Evolutionary conservation across 352 stramenopile genomes (phyloP), one percentile per base, ranked within the genome.

Genomic region (Pythium vanterpoolii): DNA sequence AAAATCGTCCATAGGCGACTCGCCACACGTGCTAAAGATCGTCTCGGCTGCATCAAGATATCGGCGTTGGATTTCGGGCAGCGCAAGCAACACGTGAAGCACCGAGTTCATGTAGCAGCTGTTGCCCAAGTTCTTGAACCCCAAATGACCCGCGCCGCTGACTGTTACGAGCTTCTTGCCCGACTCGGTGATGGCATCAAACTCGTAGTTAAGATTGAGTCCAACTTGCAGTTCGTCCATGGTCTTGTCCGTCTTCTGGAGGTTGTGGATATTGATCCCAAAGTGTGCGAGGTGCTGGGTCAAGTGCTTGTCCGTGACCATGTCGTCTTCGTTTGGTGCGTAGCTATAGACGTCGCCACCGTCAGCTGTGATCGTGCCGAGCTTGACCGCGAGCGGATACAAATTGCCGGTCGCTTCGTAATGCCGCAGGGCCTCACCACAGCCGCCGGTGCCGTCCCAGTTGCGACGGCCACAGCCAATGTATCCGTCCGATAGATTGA

Each of bases 31-130:
- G 6, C 61, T 57, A 39, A 91, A 89, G 67, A 93, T 90, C 30
- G 64, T 68, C 7, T 89, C 59, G 0, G 76, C 60, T 2, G 62
- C 72, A 26, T 87, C 76, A 21, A 80, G 79, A 71, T 95, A 95
- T 4, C 86, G 82, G 38, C 68, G 64, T 46, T 90, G 67, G 16
- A 95, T 57, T 52, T 95, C 83, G 0, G 84, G 85, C 1, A 96
- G 69, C 23, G 86, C 72, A 33, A 98, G 68, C 9, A 99, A 68
- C 18, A 98, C 63, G 75, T 99, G 97, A 16, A 98, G 74, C 44
- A 98, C 89, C 44, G 88, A 98, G 70, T 99, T 99, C 79, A 99
- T 95, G 80, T 99, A 99, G 81, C 98, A 99, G 30, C 90, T 98
- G 74, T 99, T 99, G 5, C 98, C 98, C n/a, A 99, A 66, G 77